phyloP scores from a whole-genome alignment of 495 filamentous ascomycete species.

The Neurospora intermedia region DNA sequence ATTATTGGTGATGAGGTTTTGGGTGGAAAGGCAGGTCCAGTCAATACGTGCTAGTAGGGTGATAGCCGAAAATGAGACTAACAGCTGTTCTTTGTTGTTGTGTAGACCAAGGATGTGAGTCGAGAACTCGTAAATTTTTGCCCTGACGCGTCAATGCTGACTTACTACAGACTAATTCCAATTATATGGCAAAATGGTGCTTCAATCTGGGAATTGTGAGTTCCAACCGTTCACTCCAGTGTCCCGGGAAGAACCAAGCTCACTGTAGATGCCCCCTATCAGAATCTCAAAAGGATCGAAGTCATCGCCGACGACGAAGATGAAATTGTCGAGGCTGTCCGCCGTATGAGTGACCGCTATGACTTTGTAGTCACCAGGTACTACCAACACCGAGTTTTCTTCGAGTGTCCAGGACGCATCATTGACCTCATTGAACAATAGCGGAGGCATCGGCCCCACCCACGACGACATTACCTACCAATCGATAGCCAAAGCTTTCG shows the following conservation, averaged over 20 bases:
- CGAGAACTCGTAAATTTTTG: background rate
- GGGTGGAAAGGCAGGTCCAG: constrained; percentile 69
- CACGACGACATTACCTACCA: constrained; percentile 97
- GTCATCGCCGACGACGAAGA: constrained; percentile 84
- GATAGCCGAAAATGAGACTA: background rate
- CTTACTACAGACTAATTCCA: constrained; percentile 66
- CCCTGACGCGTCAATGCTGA: background rate
- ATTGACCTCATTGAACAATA: constrained; percentile 15
- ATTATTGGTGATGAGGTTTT: constrained; percentile 97
- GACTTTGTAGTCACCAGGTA: constrained; percentile 83
- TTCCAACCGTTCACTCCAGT: background rate
- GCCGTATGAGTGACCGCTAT: constrained; percentile 75
- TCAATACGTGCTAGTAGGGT: too few relatives aligned
- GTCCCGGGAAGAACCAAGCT: background rate
- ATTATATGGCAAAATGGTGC: constrained; percentile 86
- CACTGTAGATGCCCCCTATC: background rate
- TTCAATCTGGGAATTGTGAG: constrained; percentile 73
- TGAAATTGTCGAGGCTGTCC: constrained; percentile 81
- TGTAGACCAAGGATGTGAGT: constrained; percentile 28
- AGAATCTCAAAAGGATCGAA: constrained; percentile 76
- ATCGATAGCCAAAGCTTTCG: constrained; percentile 85
- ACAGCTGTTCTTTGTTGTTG: background rate
- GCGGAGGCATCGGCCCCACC: constrained; percentile 88
- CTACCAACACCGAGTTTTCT: background rate
- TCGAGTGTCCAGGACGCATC: background rate